Percentiles rank a stretch among this genome's conserved stretches.
These are phyloP conservation scores for Phoenix roebelenii DNA, from an alignment of 176 grass and related monocot species.

Conservation along the genomic window DNA sequence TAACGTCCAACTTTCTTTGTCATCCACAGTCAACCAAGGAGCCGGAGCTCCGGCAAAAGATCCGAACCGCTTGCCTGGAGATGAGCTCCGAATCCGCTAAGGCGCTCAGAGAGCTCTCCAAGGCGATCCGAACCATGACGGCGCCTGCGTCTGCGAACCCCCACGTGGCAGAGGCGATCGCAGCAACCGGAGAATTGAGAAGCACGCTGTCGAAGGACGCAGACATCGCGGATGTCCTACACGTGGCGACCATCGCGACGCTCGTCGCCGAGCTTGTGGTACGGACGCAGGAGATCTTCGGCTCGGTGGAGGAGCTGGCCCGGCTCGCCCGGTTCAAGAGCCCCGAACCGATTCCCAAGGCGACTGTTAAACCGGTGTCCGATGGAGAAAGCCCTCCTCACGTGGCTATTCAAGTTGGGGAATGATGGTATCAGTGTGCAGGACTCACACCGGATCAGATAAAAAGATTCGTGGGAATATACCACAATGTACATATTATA, in stretches of 20 bases:
- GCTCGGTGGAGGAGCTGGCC: conserved; percentile 47
- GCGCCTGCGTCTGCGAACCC: conserved; percentile 20
- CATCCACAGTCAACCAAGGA: conserved; percentile 10
- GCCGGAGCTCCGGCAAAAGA: conserved; percentile 28
- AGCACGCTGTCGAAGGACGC: conserved; percentile 21
- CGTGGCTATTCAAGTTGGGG: conserved; percentile 27
- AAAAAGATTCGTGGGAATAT: too few relatives aligned
- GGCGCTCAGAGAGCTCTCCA: conserved; percentile 49
- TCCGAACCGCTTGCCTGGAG: conserved; percentile 40
- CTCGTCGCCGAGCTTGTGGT: conserved; percentile 60
- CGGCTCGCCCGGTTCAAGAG: conserved; percentile 45
- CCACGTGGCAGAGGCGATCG: conserved; percentile 38
- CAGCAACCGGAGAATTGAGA: conserved; percentile 23
- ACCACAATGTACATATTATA: too few relatives aligned
- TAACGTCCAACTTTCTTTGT: background rate
- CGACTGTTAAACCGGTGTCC: conserved; percentile 10
- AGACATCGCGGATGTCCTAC: conserved; percentile 33
- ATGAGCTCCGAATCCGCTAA: conserved; percentile 67
- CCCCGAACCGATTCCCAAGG: conserved; percentile 25
- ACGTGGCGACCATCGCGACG: conserved; percentile 49
- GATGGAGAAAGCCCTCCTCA: conserved; percentile 14
- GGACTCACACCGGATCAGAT: background rate
- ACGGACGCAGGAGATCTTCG: conserved; percentile 27
- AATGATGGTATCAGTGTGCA: background rate
- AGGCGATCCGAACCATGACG: conserved; percentile 40